Conservation (phyloP, 306 rosid species). For the Hylodesmum podocarpum region DNA sequence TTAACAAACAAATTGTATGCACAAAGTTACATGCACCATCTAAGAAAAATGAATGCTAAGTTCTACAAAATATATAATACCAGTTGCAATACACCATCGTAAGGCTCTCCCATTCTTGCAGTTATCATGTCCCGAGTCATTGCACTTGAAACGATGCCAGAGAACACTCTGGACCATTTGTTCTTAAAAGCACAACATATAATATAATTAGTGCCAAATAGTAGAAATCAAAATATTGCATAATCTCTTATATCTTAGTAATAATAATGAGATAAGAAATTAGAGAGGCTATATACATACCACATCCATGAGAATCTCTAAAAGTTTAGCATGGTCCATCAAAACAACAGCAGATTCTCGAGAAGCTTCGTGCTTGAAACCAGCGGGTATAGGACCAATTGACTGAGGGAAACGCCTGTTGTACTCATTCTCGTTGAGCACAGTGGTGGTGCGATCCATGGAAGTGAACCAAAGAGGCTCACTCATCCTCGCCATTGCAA, state of each 20-base stretch:
- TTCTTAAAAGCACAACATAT: too few relatives aligned
- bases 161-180: not conserved
- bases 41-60: not conserved
- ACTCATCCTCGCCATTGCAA: slow-evolving; percentile 85
- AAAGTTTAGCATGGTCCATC: slow-evolving; percentile 73
- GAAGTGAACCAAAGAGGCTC: slow-evolving; percentile 90
- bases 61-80: too few relatives aligned
- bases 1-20: not conserved
- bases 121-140: too few relatives aligned
- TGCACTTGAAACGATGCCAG: too few relatives aligned
- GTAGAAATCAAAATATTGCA: too few relatives aligned
- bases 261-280: not conserved
- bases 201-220: too few relatives aligned
- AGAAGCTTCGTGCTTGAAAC: slow-evolving; percentile 84
- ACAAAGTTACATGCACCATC: not conserved
- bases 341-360: slow-evolving; percentile 85
- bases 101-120: too few relatives aligned
- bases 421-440: slow-evolving; percentile 85
- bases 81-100: too few relatives aligned
- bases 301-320: too few relatives aligned
- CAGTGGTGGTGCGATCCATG: slow-evolving; percentile 55
- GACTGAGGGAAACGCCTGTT: slow-evolving; percentile 79
- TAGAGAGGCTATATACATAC: not conserved
- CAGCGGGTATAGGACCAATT: slow-evolving; percentile 73
- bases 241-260: too few relatives aligned